Evolutionary conservation across 768 basidiomycete species (phyloP).

Genomic region (Suillus subluteus): DNA sequence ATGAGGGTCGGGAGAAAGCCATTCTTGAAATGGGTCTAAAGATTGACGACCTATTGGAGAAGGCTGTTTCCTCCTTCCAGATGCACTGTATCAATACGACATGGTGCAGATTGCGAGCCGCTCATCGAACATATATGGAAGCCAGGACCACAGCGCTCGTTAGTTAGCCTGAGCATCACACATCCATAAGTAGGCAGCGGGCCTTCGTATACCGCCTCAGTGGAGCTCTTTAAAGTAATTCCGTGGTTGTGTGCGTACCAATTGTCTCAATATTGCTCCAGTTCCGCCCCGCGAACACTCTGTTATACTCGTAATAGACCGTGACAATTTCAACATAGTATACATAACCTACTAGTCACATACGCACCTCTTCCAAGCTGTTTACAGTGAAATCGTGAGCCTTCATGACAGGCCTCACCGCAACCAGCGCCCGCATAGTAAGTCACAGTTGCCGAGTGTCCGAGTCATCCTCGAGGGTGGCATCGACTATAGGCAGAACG

Average conservation of each 20-base stretch:
- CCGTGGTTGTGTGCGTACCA: conserved; percentile 44
- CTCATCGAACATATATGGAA: too few relatives aligned
- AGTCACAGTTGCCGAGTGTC: conserved; percentile 61
- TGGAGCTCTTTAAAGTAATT: neutral
- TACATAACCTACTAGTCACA: neutral
- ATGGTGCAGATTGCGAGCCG: too few relatives aligned
- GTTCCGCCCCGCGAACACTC: conserved; percentile 80
- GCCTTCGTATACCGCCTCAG: neutral
- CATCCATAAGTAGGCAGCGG: too few relatives aligned
- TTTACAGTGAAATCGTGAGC: conserved; percentile 74
- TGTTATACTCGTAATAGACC: conserved; percentile 73
- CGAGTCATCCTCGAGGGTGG: conserved; percentile 47
- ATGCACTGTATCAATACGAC: too few relatives aligned
- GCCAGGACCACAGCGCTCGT: too few relatives aligned
- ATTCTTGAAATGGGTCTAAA: too few relatives aligned
- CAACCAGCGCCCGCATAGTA: conserved; percentile 74
- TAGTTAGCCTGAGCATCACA: too few relatives aligned
- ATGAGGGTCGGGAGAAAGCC: too few relatives aligned
- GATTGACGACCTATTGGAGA: too few relatives aligned
- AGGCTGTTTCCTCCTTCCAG: too few relatives aligned
- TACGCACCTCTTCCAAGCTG: conserved; percentile 76
- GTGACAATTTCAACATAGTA: conserved; percentile 5
- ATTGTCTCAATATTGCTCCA: conserved; percentile 81
- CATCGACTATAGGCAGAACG: conserved; percentile 48
- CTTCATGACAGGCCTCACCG: conserved; percentile 84